These are phyloP conservation scores for Alloascoidea africana DNA, from an alignment of 805 yeast genomes.

Conservation along the genomic window DNA sequence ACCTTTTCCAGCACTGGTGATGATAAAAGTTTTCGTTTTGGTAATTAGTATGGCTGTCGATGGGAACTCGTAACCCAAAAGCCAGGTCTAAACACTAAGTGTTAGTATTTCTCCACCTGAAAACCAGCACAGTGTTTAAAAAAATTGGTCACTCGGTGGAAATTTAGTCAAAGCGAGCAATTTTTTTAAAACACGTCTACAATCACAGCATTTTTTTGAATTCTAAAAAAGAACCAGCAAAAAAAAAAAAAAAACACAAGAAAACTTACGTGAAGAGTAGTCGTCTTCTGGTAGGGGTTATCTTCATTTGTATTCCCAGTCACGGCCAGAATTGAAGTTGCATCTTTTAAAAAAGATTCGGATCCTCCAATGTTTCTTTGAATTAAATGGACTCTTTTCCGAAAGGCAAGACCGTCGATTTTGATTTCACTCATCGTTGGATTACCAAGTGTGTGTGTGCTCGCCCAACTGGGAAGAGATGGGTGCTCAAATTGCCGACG, in stretches of 20 bases:
- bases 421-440: slow-evolving; percentile 42
- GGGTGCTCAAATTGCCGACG: no score
- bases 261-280: slow-evolving; percentile 43
- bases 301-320: slow-evolving; percentile 82
- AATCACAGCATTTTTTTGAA: no score
- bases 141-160: neutral
- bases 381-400: slow-evolving; percentile 31
- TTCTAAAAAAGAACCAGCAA: no score
- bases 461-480: no score
- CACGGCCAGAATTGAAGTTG: slow-evolving; percentile 42
- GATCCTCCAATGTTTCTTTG: slow-evolving; percentile 19
- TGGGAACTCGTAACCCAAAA: slow-evolving; percentile 91
- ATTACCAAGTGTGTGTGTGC: no score
- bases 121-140: neutral
- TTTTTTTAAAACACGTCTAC: no score
- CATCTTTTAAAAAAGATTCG: slow-evolving; percentile 23
- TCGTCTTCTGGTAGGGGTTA: slow-evolving; percentile 79
- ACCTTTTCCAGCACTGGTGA: slow-evolving; percentile 66
- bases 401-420: slow-evolving; percentile 36
- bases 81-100: slow-evolving; percentile 38
- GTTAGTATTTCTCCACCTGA: neutral
- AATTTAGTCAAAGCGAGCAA: neutral
- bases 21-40: slow-evolving; percentile 38
- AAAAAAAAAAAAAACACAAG: neutral
- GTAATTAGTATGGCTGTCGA: slow-evolving; percentile 66